phyloP scores from a whole-genome alignment of 805 yeast genomes.

The Schwanniomyces occidentalis region DNA sequence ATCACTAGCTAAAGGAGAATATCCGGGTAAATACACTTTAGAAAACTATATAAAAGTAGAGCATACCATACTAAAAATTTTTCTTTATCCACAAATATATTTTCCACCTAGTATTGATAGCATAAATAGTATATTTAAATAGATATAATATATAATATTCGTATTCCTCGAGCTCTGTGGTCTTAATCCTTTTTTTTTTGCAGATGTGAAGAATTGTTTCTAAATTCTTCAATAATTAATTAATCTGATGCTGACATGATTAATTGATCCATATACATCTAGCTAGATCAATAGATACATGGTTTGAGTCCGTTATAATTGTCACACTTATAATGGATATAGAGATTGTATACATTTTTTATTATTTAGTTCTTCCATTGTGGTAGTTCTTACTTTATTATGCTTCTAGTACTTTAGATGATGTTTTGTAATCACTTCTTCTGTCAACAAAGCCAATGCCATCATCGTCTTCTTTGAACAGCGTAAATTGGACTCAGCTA shows the following conservation, averaged over 20 bases:
- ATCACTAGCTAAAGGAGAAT: constrained; percentile 4
- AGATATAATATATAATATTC: too few relatives aligned
- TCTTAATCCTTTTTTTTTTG: constrained; percentile 5
- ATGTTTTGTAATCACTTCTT: too few relatives aligned
- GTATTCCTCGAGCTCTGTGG: not conserved
- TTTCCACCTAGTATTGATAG: too few relatives aligned
- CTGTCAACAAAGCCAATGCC: too few relatives aligned
- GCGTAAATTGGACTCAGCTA: too few relatives aligned
- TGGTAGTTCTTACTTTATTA: too few relatives aligned
- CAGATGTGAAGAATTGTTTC: constrained; percentile 13
- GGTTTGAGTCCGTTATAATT: constrained; percentile 47
- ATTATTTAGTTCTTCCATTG: not conserved
- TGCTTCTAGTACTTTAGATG: too few relatives aligned
- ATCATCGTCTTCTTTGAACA: too few relatives aligned
- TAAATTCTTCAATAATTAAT: constrained; percentile 5
- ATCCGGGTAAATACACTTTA: constrained; percentile 1
- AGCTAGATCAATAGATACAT: constrained; percentile 41
- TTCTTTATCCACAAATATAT: not conserved
- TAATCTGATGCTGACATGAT: constrained; percentile 9
- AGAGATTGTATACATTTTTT: constrained; percentile 43
- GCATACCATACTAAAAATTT: not conserved
- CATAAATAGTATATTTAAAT: too few relatives aligned
- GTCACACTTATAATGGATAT: constrained; percentile 40
- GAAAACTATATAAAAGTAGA: not conserved
- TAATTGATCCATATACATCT: constrained; percentile 19